These are phyloP conservation scores for Pythium myriotylum DNA, from an alignment of 352 stramenopile genomes.

Conservation along the genomic window DNA sequence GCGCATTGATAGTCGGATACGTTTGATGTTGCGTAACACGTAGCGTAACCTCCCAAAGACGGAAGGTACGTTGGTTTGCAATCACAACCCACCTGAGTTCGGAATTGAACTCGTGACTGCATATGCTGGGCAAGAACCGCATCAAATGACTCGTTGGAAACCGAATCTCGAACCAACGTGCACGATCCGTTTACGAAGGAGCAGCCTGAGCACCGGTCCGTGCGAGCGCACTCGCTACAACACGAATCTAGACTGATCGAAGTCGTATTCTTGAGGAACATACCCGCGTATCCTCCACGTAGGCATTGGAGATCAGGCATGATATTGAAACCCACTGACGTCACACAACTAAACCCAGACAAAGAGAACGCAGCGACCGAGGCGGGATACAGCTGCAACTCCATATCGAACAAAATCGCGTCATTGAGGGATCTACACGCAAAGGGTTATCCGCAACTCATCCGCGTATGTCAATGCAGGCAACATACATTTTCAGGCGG, in stretches of 20 bases:
- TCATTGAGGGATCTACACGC: constrained; percentile 14
- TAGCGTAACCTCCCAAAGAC: background rate
- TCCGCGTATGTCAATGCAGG: background rate
- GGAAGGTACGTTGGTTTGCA: constrained; percentile 18
- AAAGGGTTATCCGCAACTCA: background rate
- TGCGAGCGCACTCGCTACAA: constrained; percentile 17
- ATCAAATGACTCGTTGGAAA: background rate
- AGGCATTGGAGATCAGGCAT: background rate
- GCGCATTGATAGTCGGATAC: constrained; percentile 15
- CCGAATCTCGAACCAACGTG: constrained; percentile 16
- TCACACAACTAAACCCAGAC: constrained; percentile 23
- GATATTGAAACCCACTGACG: constrained; percentile 12
- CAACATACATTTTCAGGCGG: constrained; percentile 14
- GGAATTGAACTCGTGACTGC: constrained; percentile 9
- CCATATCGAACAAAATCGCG: constrained; percentile 9
- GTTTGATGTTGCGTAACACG: constrained; percentile 12
- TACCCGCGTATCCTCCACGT: background rate
- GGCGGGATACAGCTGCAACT: background rate
- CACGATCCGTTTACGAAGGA: constrained; percentile 12
- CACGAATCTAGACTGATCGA: constrained; percentile 11
- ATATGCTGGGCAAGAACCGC: background rate
- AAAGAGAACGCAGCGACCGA: constrained; percentile 3
- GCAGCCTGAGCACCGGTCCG: constrained; percentile 20
- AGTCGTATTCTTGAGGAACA: constrained; percentile 4
- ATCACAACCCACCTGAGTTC: constrained; percentile 17